Evolutionary conservation across 2,329 filamentous ascomycete species (phyloP), one percentile per base, ranked within the genome.

Genomic region (Sporothrix schenckii): DNA sequence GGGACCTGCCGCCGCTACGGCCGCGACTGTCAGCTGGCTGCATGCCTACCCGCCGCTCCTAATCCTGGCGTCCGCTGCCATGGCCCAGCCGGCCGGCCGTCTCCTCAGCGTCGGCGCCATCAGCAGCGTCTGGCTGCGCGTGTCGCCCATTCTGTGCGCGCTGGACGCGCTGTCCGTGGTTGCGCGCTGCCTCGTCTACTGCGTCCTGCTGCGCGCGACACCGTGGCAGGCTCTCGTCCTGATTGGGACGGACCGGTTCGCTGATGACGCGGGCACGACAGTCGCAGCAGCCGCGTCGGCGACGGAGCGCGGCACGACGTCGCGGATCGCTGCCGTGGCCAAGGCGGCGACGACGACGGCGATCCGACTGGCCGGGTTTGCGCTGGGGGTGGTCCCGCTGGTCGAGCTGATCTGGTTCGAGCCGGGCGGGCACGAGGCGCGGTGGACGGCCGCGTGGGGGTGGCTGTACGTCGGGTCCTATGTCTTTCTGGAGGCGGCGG

Each of bases 381-480:
- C 16, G 13, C 13, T 60, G 10, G 68, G 56, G 14, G 21, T 70
- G 1, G 10, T 68, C 2, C n/a, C 47, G 9, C 47, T 71, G 11
- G 58, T 63, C 9, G 34, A 60, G 21, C 60, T 70, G 34, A 7
- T 52, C 14, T 66, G 49, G 21, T n/a, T 68, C 39, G 30, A 24
- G 50, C 58, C 66, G 2, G 71, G 69, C 21, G 66, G 71, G 5
- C 30, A 14, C 7, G 69, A 69, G 2, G 71, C 58, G 0, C 58
- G 60, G 7, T 72, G 71, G 71, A 69, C 71, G 21, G 69, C 66
- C 4, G 69, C 69, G 1, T 72, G 69, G 69, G 69, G 34, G 0
- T 69, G 66, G 66, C 34, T 71, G 66, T 69, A 44, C 63, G 47
- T 69, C 19, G 24, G 27, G 5, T 19, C 71, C 1, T 72, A 69